Evolutionary conservation across 345 rosid species (phyloP), one percentile per base, ranked within the genome.

Genomic region (Chamaenerion angustifolium): DNA sequence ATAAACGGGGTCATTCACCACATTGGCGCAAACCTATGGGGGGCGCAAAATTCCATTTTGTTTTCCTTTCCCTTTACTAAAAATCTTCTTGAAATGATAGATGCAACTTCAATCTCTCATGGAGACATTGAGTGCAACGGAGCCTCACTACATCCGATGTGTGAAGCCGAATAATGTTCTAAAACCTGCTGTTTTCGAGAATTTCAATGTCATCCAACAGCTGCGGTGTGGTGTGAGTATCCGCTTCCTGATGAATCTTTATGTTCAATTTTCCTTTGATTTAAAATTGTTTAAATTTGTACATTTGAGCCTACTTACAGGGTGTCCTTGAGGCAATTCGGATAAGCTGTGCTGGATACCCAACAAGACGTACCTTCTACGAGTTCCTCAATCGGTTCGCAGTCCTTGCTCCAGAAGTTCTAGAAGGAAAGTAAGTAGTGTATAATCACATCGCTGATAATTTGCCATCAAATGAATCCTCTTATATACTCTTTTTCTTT

Each of bases 141-240:
- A 84, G 67, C 98, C 98, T 60, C 96, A 92, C 69, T 92, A 92
- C 78, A 86, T 92, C 71, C 77, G 98, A 82, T 92, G 98, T 58
- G 95, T 92, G 73, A 92, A 92, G 81, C 98, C 98, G 14, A 92
- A 92, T 67, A 80, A 82, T 76, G 75, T 57, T 51, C 79, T 87
- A 17, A 87, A 83, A 63, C 98, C 98, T 62, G 76, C 80, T 43
- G 72, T 92, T 61, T 87, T 92, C 71, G 98, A 92, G 78, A 87
- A 92, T 61, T 51, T 54, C 63, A 92, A 80, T 63, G 70, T 92
- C 71, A 80, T 92, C 62, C 98, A 92, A 55, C 98, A 92, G 68
- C 66, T 92, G 67, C 96, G 98, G 23, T 87, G 98, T 69, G 98
- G 98, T 67, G 98, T 92, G 69, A 83, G 98, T 74, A 69, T 64